Conservation (phyloP, 1,139 yeast genomes). For the Kazachstania sp. region DNA sequence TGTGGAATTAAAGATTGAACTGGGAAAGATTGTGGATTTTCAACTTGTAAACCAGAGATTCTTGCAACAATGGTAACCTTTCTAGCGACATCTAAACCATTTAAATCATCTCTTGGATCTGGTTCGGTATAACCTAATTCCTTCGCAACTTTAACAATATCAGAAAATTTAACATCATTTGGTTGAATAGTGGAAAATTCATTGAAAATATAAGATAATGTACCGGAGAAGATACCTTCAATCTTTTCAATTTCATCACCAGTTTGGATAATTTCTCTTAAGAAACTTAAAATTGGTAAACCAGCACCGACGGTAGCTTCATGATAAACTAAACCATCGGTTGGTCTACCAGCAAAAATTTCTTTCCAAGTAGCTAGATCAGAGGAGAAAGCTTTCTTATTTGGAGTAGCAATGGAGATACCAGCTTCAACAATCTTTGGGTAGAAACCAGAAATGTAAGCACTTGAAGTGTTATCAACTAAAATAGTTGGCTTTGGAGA, state of each 20-base stretch:
- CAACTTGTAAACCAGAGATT: conserved; percentile 75
- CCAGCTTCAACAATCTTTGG: conserved; percentile 67
- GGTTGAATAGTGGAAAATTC: conserved; percentile 69
- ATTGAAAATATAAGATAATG: conserved; percentile 92
- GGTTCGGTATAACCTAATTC: conserved; percentile 95
- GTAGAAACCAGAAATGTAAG: conserved; percentile 63
- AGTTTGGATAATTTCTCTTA: conserved; percentile 78
- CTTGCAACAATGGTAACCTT: conserved; percentile 94
- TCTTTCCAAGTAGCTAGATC: conserved; percentile 66
- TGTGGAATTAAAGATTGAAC: conserved; percentile 89
- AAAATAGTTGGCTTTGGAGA: conserved; percentile 71
- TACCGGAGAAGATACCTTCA: conserved; percentile 95
- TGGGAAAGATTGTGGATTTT: conserved; percentile 92
- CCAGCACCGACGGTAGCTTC: conserved; percentile 99
- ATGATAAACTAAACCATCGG: conserved; percentile 75
- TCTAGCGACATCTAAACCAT: conserved; percentile 97
- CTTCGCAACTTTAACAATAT: conserved; percentile 81
- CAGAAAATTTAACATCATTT: conserved; percentile 68
- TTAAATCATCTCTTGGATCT: conserved; percentile 96
- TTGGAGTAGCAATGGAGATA: conserved; percentile 93
- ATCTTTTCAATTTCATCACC: conserved; percentile 87
- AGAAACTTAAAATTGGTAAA: conserved; percentile 81
- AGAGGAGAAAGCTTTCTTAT: conserved; percentile 94
- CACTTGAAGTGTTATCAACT: conserved; percentile 90
- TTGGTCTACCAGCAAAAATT: conserved; percentile 49